phyloP scores from a whole-genome alignment of 768 basidiomycete species.

The Fomitopsis serialis region DNA sequence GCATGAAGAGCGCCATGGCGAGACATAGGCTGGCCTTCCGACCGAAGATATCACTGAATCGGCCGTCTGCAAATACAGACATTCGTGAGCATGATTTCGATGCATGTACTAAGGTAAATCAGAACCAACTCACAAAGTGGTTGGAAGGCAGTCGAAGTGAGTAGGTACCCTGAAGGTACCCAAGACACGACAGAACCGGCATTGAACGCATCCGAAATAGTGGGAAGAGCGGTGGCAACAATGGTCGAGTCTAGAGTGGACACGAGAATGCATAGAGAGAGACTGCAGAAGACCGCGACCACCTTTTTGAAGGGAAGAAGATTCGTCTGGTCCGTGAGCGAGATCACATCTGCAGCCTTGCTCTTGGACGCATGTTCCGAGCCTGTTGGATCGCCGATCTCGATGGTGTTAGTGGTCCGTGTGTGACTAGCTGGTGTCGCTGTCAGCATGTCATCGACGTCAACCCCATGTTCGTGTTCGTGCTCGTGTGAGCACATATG shows the following conservation, averaged over 20 bases:
- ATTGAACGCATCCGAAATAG: conserved; percentile 59
- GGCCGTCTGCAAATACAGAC: conserved; percentile 32
- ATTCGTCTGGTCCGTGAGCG: conserved; percentile 71
- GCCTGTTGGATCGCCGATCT: not conserved
- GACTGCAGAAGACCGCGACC: conserved; percentile 54
- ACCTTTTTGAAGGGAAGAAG: conserved; percentile 62
- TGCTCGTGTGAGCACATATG: too few relatives aligned
- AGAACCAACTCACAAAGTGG: conserved; percentile 25
- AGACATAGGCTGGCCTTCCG: conserved; percentile 55
- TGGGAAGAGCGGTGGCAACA: conserved; percentile 70
- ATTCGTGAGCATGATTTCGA: conserved; percentile 32
- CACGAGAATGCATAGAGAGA: conserved; percentile 56
- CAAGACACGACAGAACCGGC: conserved; percentile 60
- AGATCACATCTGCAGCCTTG: not conserved
- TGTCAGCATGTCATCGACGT: too few relatives aligned
- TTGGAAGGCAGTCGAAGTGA: conserved; percentile 63
- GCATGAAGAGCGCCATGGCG: conserved; percentile 57
- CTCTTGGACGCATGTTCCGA: not conserved
- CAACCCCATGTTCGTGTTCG: too few relatives aligned
- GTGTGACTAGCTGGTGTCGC: not conserved
- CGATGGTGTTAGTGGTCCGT: not conserved
- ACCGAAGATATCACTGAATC: conserved; percentile 64
- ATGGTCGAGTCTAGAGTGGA: conserved; percentile 68
- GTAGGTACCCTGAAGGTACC: conserved; percentile 70
- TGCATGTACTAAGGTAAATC: conserved; percentile 24